Evolutionary conservation across 108 stramenopile genomes (phyloP).

Genomic region (Pseudonitzschia delicatissima): DNA sequence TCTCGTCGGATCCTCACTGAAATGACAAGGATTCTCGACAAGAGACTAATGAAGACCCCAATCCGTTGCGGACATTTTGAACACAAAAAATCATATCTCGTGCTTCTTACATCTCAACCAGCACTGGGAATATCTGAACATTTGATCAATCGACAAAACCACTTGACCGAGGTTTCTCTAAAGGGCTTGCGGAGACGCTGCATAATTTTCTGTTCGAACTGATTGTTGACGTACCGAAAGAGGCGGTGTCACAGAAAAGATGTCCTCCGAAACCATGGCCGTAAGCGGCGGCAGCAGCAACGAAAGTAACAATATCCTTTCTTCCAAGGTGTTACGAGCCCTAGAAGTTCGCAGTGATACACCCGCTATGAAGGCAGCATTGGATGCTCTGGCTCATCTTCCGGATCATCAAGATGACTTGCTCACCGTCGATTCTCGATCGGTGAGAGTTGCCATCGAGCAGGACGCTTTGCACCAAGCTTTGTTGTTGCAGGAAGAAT

Average conservation of each 20-base stretch:
- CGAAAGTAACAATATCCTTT: conserved; percentile 54
- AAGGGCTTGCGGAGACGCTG: too few species aligned
- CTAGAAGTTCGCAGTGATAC: conserved; percentile 82
- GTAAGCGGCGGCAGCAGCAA: neutral
- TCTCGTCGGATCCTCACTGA: too few species aligned
- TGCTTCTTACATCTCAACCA: too few species aligned
- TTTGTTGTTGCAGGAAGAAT: conserved; percentile 59
- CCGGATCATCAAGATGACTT: conserved; percentile 35
- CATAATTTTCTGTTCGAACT: too few species aligned
- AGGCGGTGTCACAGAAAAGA: neutral
- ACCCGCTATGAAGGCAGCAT: conserved; percentile 80
- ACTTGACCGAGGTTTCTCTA: too few species aligned
- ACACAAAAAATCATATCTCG: too few species aligned
- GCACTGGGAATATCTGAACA: too few species aligned
- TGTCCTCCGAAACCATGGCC: neutral
- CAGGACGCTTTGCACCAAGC: conserved; percentile 80
- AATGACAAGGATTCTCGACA: too few species aligned
- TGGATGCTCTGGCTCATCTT: conserved; percentile 74
- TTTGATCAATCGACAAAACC: too few species aligned
- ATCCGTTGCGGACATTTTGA: too few species aligned
- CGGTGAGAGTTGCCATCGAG: conserved; percentile 80
- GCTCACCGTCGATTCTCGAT: conserved; percentile 61
- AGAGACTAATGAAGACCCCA: too few species aligned
- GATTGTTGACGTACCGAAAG: too few species aligned
- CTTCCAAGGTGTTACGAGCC: conserved; percentile 75